Conservation (phyloP, 2,329 filamentous ascomycete species). For the Hypoxylon sp. region DNA sequence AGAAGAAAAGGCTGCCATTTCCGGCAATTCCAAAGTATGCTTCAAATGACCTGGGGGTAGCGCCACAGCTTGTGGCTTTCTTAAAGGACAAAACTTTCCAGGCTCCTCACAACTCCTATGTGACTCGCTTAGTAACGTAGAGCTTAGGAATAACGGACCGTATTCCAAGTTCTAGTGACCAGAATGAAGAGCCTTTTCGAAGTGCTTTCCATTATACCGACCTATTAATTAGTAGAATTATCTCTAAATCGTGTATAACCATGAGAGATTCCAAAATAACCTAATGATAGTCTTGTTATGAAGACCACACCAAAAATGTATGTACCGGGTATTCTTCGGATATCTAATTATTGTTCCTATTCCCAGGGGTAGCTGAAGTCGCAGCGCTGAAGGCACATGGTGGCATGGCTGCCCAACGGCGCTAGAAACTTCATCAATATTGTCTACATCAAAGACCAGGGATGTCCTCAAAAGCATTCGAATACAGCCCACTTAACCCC, state of each 20-base stretch:
- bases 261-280: not conserved
- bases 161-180: too few species aligned
- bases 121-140: not conserved
- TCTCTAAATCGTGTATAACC: not conserved
- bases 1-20: too few species aligned
- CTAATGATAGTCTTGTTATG: not conserved
- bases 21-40: too few species aligned
- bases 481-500: conserved; percentile 27
- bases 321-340: not conserved
- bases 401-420: not conserved
- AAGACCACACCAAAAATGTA: not conserved
- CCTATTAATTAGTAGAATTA: not conserved
- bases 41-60: too few species aligned
- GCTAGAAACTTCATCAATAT: not conserved
- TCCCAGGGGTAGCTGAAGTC: not conserved
- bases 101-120: too few species aligned
- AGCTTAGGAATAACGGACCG: not conserved
- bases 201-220: not conserved
- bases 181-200: too few species aligned
- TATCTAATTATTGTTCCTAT: not conserved
- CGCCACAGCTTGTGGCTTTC: not conserved
- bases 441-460: not conserved
- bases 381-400: not conserved
- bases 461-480: conserved; percentile 8
- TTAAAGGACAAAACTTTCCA: too few species aligned